These are phyloP conservation scores for Termitomyces sp. DNA, from an alignment of 768 basidiomycete species.

Conservation along the genomic window DNA sequence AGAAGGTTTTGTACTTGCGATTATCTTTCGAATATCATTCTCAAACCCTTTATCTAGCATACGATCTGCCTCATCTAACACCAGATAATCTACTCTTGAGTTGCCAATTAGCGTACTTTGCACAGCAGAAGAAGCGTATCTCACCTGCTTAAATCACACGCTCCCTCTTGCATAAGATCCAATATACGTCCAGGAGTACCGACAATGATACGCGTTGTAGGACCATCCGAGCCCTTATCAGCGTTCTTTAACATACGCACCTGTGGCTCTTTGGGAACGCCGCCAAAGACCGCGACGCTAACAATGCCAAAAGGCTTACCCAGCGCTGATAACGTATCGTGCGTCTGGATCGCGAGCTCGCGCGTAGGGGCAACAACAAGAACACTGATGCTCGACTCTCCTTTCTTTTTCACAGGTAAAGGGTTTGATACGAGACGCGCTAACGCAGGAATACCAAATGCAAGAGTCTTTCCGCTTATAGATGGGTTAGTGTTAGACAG, in stretches of 20 bases:
- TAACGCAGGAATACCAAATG: slow-evolving; percentile 91
- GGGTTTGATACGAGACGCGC: slow-evolving; percentile 48
- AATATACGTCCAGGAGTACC: slow-evolving; percentile 93
- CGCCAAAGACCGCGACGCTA: slow-evolving; percentile 89
- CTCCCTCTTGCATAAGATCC: slow-evolving; percentile 87
- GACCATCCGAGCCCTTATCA: slow-evolving; percentile 39
- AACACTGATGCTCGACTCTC: slow-evolving; percentile 42
- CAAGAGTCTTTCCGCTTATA: slow-evolving; percentile 89
- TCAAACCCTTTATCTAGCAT: slow-evolving; percentile 99
- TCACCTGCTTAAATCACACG: slow-evolving; percentile 72
- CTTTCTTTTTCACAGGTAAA: slow-evolving; percentile 20
- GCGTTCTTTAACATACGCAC: slow-evolving; percentile 57
- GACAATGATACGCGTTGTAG: slow-evolving; percentile 72
- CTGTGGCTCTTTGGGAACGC: slow-evolving; percentile 88
- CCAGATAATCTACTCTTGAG: slow-evolving; percentile 83
- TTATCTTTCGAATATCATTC: slow-evolving; percentile 92
- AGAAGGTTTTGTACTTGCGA: slow-evolving; percentile 62
- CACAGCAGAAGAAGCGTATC: slow-evolving; percentile 19
- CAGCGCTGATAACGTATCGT: slow-evolving; percentile 70
- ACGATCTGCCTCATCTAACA: slow-evolving; percentile 95
- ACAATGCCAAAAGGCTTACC: slow-evolving; percentile 71
- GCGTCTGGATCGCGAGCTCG: slow-evolving; percentile 93
- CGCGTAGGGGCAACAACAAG: slow-evolving; percentile 93
- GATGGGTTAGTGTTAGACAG: slow-evolving; percentile 7
- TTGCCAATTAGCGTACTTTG: background rate